Evolutionary conservation across 495 filamentous ascomycete species (phyloP), one percentile per base, ranked within the genome.

Genomic region (Talaromyces wortmannii): DNA sequence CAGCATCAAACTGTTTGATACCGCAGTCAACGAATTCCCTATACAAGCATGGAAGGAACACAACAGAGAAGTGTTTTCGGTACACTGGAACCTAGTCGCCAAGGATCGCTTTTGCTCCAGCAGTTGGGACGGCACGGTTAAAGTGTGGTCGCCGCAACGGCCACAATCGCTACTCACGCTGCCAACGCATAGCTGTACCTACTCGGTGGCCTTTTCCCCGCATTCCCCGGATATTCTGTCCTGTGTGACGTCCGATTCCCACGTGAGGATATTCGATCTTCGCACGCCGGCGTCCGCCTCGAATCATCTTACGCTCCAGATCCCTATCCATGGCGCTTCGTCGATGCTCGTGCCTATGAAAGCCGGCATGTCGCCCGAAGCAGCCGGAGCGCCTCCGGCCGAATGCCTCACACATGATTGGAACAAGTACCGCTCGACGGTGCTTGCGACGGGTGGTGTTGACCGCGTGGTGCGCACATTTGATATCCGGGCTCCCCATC

Each of bases 321-420:
- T 96, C 46, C 88, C 89, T 8, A 89, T 91, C 57, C 91, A 95
- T 67, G 75, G 79, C 3, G 74, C 79, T 3, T 77, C 79, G 4
- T 69, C 76, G 0, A 65, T 74, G 3, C 64, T 73, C 8, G 71
- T 72, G 31, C 72, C 68, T 56, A 58, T 67, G 23, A 59, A 63
- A 61, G 47, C 66, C 55, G 60, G 74, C 60, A 50, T 71, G n/a
- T 60, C 68, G 6, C 62, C 68, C 0, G 15, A 13, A 10, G 45
- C 17, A 23, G 62, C 60, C 6, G 59, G 64, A 1, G 54, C 59
- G 42, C 69, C 79, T n/a, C 86, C 86, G 0, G 76, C 79, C 15
- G 94, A 98, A 73, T 80, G 86, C 31, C 80, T 98, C 13, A 97
- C 92, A 3, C 94, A 97, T 67, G 94, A 98, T 70, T 97, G 95